Percentiles rank a stretch among this genome's conserved stretches.
Conservation (phyloP, 768 basidiomycete genomes). For the Fibroporia radiculosa region DNA sequence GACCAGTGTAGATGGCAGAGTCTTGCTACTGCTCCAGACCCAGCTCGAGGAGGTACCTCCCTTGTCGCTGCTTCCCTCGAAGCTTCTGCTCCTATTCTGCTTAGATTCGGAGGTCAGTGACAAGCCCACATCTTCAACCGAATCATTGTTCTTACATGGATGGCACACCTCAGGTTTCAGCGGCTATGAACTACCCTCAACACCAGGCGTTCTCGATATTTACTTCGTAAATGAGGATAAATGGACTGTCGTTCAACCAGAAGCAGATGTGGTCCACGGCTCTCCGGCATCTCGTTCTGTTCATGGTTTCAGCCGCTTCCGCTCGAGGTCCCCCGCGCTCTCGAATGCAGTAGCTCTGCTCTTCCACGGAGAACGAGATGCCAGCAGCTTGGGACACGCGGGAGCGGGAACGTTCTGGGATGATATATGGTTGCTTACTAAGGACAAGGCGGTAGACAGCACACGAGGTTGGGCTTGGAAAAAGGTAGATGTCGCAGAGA, state of each 20-base stretch:
- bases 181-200: conserved; percentile 27
- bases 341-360: conserved; percentile 23
- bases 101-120: conserved; percentile 30
- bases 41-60: conserved; percentile 33
- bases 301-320: conserved; percentile 26
- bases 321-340: conserved; percentile 4
- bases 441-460: conserved; percentile 4
- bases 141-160: neutral
- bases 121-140: neutral
- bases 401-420: conserved; percentile 34
- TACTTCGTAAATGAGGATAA: conserved; percentile 25
- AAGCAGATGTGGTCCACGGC: conserved; percentile 20
- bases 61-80: conserved; percentile 21
- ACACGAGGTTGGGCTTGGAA: conserved; percentile 24
- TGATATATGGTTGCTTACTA: conserved; percentile 29
- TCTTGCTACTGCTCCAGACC: conserved; percentile 30
- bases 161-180: conserved; percentile 31
- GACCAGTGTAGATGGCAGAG: conserved; percentile 21
- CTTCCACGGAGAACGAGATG: conserved; percentile 29
- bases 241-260: conserved; percentile 16
- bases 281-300: conserved; percentile 28
- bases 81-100: conserved; percentile 17
- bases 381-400: conserved; percentile 29
- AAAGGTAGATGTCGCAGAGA: conserved; percentile 13
- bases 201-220: conserved; percentile 23